These are phyloP conservation scores for Colletotrichum orbiculare DNA, from an alignment of 2,329 filamentous ascomycete species.

Conservation along the genomic window DNA sequence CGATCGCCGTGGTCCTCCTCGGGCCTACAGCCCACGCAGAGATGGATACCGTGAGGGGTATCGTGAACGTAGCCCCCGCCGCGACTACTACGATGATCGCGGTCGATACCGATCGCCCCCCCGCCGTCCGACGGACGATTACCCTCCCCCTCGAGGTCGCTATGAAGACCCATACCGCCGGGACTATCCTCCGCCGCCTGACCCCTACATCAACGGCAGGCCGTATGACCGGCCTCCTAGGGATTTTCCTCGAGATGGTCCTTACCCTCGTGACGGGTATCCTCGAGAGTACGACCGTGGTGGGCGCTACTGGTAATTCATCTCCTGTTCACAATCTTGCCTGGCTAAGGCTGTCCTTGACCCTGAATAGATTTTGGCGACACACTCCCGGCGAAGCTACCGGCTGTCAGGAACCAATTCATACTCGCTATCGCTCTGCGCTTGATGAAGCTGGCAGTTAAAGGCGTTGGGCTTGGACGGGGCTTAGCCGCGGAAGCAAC, in stretches of 20 bases:
- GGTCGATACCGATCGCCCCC: conserved; percentile 85
- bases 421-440: no score
- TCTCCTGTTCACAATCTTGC: conserved; percentile 28
- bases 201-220: conserved; percentile 68
- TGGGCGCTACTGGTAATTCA: conserved; percentile 62
- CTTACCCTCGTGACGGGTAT: conserved; percentile 59
- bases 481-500: no score
- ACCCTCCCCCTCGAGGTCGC: conserved; percentile 72
- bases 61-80: conserved; percentile 86
- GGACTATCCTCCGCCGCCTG: conserved; percentile 73
- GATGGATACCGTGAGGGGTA: conserved; percentile 76
- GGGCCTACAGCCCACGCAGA: conserved; percentile 86
- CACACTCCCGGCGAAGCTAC: background rate
- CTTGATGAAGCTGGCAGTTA: no score
- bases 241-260: conserved; percentile 62
- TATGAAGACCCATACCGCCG: conserved; percentile 84
- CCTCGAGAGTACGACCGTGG: conserved; percentile 62
- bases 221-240: conserved; percentile 66
- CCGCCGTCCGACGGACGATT: conserved; percentile 82
- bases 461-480: no score
- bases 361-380: conserved; percentile 34
- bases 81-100: conserved; percentile 89
- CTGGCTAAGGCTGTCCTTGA: conserved; percentile 37
- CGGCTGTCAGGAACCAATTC: no score
- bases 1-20: conserved; percentile 82